Percentiles rank a stretch among this genome's conserved stretches.
phyloP scores from a whole-genome alignment of 306 rosid genomes.

The Rubus parviflorus region DNA sequence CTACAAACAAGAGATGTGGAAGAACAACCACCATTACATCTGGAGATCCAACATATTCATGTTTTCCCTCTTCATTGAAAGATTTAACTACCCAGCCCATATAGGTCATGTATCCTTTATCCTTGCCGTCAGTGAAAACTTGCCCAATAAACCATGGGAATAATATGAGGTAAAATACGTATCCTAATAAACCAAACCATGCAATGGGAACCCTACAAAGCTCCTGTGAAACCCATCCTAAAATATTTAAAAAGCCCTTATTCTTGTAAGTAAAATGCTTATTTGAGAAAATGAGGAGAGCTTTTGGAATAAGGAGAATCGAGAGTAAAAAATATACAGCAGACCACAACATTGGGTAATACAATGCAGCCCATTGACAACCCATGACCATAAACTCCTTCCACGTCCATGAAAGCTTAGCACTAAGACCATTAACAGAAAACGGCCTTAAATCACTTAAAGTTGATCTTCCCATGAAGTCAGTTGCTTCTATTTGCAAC shows the following conservation, averaged over 20 bases:
- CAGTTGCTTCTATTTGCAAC: conserved; percentile 85
- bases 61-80: conserved; percentile 44
- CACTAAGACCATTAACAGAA: conserved; percentile 69
- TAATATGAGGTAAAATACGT: conserved; percentile 65
- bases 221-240: conserved; percentile 75
- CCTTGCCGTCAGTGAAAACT: conserved; percentile 61
- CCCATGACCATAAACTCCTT: conserved; percentile 87
- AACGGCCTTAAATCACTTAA: conserved; percentile 80
- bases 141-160: conserved; percentile 82
- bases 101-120: conserved; percentile 78
- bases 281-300: conserved; percentile 53
- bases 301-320: conserved; percentile 75
- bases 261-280: conserved; percentile 57
- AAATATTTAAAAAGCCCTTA: conserved; percentile 49
- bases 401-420: conserved; percentile 87
- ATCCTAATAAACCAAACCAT: conserved; percentile 74
- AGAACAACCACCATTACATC: conserved; percentile 84
- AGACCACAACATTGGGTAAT: conserved; percentile 73
- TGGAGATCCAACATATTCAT: conserved; percentile 72
- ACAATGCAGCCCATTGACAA: conserved; percentile 77
- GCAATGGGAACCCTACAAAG: conserved; percentile 49
- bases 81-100: conserved; percentile 75
- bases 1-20: conserved; percentile 74
- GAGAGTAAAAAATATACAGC: conserved; percentile 44
- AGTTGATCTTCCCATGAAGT: conserved; percentile 56